Evolutionary conservation across 73 alveolate species (phyloP).

Genomic region (Uronychia setigera): DNA sequence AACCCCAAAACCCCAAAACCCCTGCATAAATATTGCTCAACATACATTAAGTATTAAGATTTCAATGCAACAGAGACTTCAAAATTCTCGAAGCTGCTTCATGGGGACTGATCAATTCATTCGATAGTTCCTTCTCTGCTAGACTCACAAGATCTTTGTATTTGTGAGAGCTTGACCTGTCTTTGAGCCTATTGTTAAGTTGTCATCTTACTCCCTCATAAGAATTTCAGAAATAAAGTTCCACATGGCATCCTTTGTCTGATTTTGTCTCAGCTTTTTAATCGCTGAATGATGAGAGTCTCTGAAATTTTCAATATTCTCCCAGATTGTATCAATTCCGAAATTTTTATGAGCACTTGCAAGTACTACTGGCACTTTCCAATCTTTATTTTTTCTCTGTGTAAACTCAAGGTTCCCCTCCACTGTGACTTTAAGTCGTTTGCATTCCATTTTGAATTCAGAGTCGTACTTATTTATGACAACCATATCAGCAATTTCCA

Average conservation of each 20-base stretch:
- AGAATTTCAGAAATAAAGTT: constrained; percentile 40
- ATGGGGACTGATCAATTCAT: constrained; percentile 49
- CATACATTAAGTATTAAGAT: too few species aligned
- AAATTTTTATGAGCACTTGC: constrained; percentile 48
- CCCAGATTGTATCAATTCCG: constrained; percentile 57
- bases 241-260: constrained; percentile 50
- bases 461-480: constrained; percentile 74
- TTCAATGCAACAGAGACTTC: too few species aligned
- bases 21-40: too few species aligned
- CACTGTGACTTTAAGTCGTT: constrained; percentile 41
- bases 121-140: constrained; percentile 15
- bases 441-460: constrained; percentile 60
- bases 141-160: constrained; percentile 23
- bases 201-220: constrained; percentile 22
- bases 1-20: too few species aligned
- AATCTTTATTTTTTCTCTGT: constrained; percentile 52
- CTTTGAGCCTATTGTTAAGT: constrained; percentile 35
- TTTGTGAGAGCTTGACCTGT: constrained; percentile 1
- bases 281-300: constrained; percentile 18
- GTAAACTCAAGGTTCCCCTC: constrained; percentile 46
- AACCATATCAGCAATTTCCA: constrained; percentile 81
- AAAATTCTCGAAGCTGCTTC: constrained; percentile 62
- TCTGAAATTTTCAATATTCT: constrained; percentile 30
- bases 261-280: constrained; percentile 28
- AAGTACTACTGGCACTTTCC: constrained; percentile 57